These are phyloP conservation scores for Polychaeton citri DNA, from an alignment of 2,329 filamentous ascomycete species.

Conservation along the genomic window DNA sequence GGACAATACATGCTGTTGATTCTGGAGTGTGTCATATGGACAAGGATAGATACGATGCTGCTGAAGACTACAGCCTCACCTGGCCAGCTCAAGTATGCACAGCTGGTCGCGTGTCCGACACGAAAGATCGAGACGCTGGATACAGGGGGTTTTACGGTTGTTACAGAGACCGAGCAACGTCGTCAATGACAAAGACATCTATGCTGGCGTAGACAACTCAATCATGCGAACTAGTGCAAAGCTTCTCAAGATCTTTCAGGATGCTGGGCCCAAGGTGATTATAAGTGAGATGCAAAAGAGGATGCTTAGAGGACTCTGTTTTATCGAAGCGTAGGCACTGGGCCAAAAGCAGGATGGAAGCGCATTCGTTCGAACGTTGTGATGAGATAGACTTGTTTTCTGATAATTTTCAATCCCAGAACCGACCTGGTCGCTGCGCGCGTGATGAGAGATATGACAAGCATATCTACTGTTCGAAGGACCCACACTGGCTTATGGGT, in stretches of 20 bases:
- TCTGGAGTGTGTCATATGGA: conserved; percentile 55
- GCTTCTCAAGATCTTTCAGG: conserved; percentile 54
- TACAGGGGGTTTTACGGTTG: conserved; percentile 44
- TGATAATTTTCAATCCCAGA: no score
- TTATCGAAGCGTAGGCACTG: conserved; percentile 68
- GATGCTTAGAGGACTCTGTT: conserved; percentile 55
- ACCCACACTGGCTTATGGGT: no score
- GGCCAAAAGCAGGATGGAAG: no score
- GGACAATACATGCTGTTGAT: conserved; percentile 57
- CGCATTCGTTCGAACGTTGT: no score
- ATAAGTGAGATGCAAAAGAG: conserved; percentile 60
- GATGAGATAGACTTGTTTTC: no score
- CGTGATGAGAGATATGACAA: no score
- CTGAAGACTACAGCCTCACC: conserved; percentile 90
- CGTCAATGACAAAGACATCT: conserved; percentile 47
- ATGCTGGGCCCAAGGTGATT: conserved; percentile 56
- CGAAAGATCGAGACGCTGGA: conserved; percentile 43
- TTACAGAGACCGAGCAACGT: conserved; percentile 64
- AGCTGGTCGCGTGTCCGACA: conserved; percentile 54
- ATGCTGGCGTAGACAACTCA: conserved; percentile 61
- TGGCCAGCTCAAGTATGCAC: conserved; percentile 62
- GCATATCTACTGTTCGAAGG: no score
- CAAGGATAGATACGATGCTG: conserved; percentile 25
- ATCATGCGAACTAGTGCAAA: conserved; percentile 66
- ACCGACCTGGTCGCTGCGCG: no score